Base-by-base conservation (phyloP, 306 rosid genomes). In the Senna siamea region DNA sequence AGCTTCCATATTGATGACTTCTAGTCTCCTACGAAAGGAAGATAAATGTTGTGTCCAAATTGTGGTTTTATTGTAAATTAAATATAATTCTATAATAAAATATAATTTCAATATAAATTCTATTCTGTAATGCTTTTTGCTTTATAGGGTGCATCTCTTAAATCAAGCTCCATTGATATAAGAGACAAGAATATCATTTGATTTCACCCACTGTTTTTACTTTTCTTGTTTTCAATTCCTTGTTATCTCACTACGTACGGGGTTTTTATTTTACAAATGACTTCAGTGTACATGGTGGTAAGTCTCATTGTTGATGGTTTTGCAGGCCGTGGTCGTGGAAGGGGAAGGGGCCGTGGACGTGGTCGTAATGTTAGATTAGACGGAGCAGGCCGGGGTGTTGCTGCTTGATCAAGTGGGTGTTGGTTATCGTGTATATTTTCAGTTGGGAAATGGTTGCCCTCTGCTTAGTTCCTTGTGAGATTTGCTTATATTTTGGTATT, bases 271-370 rank as follows among this genome's bases (percentile, higher is more conserved):
- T 12, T 35, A 2, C 17, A 40, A 56, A 41, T 19, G 55, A 62
- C 56, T 26, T 52, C 2, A 65, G 52, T 19, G 35, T 65, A 23
- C 3, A 7, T 37, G 41, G 17, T 64, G 2, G 53, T 28, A 73
- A 46, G 34, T 64, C 35, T 38, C 47, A 11, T 78, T 23, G 68
- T 41, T 72, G 69, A 60, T 69, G 83, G 40, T 69, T 71, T 69
- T 71, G 82, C 62, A 88, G 91, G 95, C 30, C 88, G 89, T 6
- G 96, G 88, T 7, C 95, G 89, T 61, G 94, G 94, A 63, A 82
- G 96, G 86, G 93, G 93, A 53, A 82, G 96, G 82, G 88, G 89
- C 11, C 79, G 87, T 62, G 95, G 92, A 1, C 87, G 83, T 47
- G 95, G 95, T 5, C 89, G 82, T 55, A 57, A 43, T 67, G 47